Evolutionary conservation across 768 basidiomycete species (phyloP).

Genomic region (Clitopilus hobsonii): DNA sequence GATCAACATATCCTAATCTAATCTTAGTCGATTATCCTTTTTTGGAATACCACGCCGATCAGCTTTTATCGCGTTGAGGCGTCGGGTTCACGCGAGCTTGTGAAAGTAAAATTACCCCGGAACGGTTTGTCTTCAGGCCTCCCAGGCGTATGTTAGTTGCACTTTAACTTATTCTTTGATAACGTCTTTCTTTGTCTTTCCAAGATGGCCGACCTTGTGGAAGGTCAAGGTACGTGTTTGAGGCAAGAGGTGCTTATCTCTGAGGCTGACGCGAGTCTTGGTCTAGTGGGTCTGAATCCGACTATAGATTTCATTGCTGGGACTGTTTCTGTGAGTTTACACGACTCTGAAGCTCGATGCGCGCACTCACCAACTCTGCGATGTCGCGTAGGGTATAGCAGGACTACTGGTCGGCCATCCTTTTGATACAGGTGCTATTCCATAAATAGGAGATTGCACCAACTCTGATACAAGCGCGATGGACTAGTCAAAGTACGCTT

Average conservation of each 20-base stretch:
- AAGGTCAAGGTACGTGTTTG: background rate
- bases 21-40: background rate
- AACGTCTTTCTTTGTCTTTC: too few relatives aligned
- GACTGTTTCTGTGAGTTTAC: slow-evolving; percentile 45
- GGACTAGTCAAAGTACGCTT: slow-evolving; percentile 73
- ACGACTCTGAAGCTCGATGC: too few relatives aligned
- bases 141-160: background rate
- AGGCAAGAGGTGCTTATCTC: background rate
- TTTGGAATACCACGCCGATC: background rate
- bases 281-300: slow-evolving; percentile 42
- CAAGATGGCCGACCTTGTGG: background rate
- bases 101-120: background rate
- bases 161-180: background rate
- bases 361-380: too few relatives aligned
- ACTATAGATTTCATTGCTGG: slow-evolving; percentile 78
- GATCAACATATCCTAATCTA: background rate
- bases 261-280: background rate
- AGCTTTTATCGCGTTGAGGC: background rate
- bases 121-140: background rate
- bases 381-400: slow-evolving; percentile 45
- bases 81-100: background rate
- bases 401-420: slow-evolving; percentile 72
- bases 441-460: background rate
- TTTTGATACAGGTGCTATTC: slow-evolving; percentile 58
- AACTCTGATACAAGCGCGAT: background rate